Base-by-base conservation (phyloP, 805 yeast species). In the Candida bentonensis region DNA sequence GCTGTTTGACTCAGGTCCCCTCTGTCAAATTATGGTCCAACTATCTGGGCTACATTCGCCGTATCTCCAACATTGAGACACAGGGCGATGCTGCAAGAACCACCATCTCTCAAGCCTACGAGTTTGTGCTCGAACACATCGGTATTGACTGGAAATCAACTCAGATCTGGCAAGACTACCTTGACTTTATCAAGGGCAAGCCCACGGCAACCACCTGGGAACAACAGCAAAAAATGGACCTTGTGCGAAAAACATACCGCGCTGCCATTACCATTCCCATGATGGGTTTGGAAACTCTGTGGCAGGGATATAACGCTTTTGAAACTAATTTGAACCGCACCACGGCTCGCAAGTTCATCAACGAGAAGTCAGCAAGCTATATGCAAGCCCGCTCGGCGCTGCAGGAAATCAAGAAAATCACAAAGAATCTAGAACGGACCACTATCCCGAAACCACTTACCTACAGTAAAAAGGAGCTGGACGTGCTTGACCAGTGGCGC, bases 41-140 rank as follows among this genome's bases (percentile, higher is more conserved):
- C n/a, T 89, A 89, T 60, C 72, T 92, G 23, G 74, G 73, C 40
- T 85, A 83, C 58, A 85, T 88, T 23, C 76, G 88, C 45, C 68
- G 85, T 39, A 74, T 72, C 41, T 68, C 69, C 44, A 70, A 72
- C 45, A 78, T 82, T 53, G 73, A 75, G 52, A 69, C 81, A 21
- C 74, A 81, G 44, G 80, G 87, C 3, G 94, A 89, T 21, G 92
- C 92, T 27, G 94, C 82, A 57, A 78, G 73, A 49, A 88, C 92
- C 0, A 72, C 74, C 1, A 82, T 88, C 13, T 68, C 80, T 15
- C 81, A 78, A 56, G 94, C 96, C 0, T 89, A 79, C 58, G 94
- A 87, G 48, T 75, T 82, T 57, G 95, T 94, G 1, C 66, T 83
- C 17, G 76, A 72, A 23, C 74, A 78, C 47, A 84, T 88, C 42